Evolutionary conservation across 1,284 basidiomycete species (phyloP).

Genomic region (Coniferiporia weirii): DNA sequence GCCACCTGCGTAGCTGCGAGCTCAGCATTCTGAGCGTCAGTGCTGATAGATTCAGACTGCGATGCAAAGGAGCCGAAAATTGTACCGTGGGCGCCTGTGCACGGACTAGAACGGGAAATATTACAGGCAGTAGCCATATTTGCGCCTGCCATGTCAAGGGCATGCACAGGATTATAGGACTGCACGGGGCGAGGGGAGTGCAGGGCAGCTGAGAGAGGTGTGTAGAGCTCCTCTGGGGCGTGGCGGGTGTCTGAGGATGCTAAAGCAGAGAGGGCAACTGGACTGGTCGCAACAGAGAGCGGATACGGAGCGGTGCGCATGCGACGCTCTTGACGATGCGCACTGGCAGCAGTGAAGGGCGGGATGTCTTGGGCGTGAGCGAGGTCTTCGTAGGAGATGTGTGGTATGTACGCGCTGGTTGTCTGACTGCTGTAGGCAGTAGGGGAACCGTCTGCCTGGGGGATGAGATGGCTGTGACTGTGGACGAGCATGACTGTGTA

Average conservation of each 20-base stretch:
- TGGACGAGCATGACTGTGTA: constrained; percentile 22
- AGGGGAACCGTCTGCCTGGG: constrained; percentile 6
- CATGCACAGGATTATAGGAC: constrained; percentile 4
- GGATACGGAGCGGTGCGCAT: constrained; percentile 8
- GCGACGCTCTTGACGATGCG: not conserved
- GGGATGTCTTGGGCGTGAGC: not conserved
- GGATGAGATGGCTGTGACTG: constrained; percentile 22
- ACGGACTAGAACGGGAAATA: not conserved
- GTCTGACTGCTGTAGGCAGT: constrained; percentile 22
- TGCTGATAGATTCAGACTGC: not conserved
- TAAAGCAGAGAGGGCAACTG: not conserved
- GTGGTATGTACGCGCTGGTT: constrained; percentile 33
- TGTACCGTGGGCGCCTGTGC: constrained; percentile 5
- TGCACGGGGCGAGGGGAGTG: constrained; percentile 7
- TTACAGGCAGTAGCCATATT: no score
- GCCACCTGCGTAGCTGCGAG: constrained; percentile 9
- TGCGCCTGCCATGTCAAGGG: not conserved
- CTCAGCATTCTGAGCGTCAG: not conserved
- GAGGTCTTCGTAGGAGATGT: constrained; percentile 22
- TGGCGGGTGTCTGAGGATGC: not conserved
- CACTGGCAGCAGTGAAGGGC: not conserved
- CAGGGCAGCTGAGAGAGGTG: not conserved
- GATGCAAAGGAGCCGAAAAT: not conserved
- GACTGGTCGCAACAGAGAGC: not conserved
- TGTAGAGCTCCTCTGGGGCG: not conserved